A percentile compares a stretch with the other conserved stretches of the same genome.
phyloP scores from a whole-genome alignment of 805 yeast species.

The Candida namnaoensis region DNA sequence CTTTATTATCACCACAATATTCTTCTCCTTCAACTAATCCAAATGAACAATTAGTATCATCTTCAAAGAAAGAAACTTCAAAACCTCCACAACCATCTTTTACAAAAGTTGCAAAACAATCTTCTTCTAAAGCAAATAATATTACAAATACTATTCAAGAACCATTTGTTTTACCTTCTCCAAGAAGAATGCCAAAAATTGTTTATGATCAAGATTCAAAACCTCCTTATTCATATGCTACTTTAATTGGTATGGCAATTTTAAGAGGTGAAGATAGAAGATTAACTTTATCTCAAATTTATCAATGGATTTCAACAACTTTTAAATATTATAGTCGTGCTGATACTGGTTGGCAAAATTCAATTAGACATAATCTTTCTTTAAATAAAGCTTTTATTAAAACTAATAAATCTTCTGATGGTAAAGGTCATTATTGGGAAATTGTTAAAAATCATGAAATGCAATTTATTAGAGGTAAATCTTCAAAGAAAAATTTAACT shows the following conservation, averaged over 20 bases:
- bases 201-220: conserved; percentile 29
- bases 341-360: conserved; percentile 96
- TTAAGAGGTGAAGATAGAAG: conserved; percentile 67
- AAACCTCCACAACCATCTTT: conserved; percentile 18
- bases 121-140: background rate
- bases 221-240: conserved; percentile 94
- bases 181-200: conserved; percentile 15
- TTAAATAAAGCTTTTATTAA: conserved; percentile 89
- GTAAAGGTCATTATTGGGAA: conserved; percentile 86
- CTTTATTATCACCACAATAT: conserved; percentile 18
- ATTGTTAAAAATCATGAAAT: conserved; percentile 77
- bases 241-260: conserved; percentile 88
- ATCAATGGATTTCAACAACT: conserved; percentile 84
- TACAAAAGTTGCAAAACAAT: background rate
- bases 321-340: conserved; percentile 76
- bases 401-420: conserved; percentile 84
- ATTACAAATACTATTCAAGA: background rate
- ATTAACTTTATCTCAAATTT: conserved; percentile 76
- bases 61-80: conserved; percentile 1
- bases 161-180: conserved; percentile 10
- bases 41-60: background rate
- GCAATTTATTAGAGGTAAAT: conserved; percentile 62
- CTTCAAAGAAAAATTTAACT: conserved; percentile 25
- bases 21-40: conserved; percentile 13
- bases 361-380: conserved; percentile 89